phyloP scores from a whole-genome alignment of 2,329 filamentous ascomycete species.

The Stenocarpella maydis region DNA sequence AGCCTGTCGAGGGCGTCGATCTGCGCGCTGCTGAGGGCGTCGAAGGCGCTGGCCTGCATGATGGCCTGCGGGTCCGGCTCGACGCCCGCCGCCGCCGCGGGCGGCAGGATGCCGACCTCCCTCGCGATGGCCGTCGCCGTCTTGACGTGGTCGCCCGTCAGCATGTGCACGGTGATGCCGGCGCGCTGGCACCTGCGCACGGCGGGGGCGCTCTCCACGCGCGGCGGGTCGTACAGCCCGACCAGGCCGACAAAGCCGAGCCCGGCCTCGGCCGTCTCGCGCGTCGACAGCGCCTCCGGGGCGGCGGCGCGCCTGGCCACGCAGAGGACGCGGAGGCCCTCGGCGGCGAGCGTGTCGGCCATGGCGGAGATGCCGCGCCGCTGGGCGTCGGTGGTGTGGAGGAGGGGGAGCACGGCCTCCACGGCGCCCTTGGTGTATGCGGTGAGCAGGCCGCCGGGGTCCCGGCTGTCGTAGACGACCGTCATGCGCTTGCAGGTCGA shows the following conservation, averaged over 20 bases:
- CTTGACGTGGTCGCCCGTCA: conserved; percentile 74
- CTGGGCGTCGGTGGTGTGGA: conserved; percentile 55
- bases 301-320: conserved; percentile 58
- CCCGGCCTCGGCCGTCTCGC: conserved; percentile 61
- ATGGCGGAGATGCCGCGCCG: conserved; percentile 57
- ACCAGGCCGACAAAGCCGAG: conserved; percentile 74
- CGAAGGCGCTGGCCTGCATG: conserved; percentile 71
- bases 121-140: conserved; percentile 72
- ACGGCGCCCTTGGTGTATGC: conserved; percentile 68
- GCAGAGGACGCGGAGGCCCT: conserved; percentile 74
- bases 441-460: conserved; percentile 45
- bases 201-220: conserved; percentile 69
- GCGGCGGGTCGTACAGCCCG: conserved; percentile 77
- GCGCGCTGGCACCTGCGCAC: conserved; percentile 67
- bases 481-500: conserved; percentile 80
- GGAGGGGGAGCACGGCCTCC: conserved; percentile 63
- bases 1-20: conserved; percentile 68
- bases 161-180: conserved; percentile 73
- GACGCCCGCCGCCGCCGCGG: conserved; percentile 48
- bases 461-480: conserved; percentile 64
- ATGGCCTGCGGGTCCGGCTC: conserved; percentile 46
- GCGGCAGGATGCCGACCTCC: conserved; percentile 67
- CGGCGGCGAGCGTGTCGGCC: conserved; percentile 64
- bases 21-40: conserved; percentile 66
- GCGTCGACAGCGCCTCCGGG: conserved; percentile 49